A percentile compares a stretch with the other conserved stretches of the same genome.
phyloP scores from a whole-genome alignment of 352 stramenopile species.

The Phytophthora tubulina region DNA sequence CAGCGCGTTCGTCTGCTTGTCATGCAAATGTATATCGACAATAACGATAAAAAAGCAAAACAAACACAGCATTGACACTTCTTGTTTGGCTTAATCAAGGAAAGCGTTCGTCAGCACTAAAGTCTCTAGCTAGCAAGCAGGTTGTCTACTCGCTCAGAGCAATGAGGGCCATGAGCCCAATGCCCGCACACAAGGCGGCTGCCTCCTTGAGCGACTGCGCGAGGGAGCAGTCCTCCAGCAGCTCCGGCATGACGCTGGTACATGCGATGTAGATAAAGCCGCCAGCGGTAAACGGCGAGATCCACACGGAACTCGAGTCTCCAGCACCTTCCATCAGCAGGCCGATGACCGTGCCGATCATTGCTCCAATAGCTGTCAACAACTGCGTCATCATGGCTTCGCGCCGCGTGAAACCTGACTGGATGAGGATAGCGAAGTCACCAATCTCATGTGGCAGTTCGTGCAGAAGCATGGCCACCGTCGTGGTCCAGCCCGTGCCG shows the following conservation, averaged over 20 bases:
- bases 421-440: conserved; percentile 93
- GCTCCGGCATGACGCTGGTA: conserved; percentile 91
- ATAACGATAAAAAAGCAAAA: conserved; percentile 33
- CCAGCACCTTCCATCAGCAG: conserved; percentile 78
- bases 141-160: conserved; percentile 67
- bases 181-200: conserved; percentile 70
- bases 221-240: conserved; percentile 89
- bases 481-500: conserved; percentile 85
- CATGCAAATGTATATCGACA: conserved; percentile 37
- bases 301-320: conserved; percentile 78
- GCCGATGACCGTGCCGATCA: conserved; percentile 90
- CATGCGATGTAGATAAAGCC: conserved; percentile 95
- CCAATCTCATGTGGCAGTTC: conserved; percentile 94
- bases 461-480: conserved; percentile 90
- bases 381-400: conserved; percentile 93
- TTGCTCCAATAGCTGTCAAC: conserved; percentile 91
- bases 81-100: conserved; percentile 1
- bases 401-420: conserved; percentile 89
- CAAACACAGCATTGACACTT: conserved; percentile 40
- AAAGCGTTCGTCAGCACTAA: background rate
- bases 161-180: conserved; percentile 85
- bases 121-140: background rate
- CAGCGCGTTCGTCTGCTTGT: conserved; percentile 11
- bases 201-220: conserved; percentile 76
- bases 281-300: conserved; percentile 87